Conservation (phyloP, 2,329 filamentous ascomycete genomes). For the Rutstroemia sp. region DNA sequence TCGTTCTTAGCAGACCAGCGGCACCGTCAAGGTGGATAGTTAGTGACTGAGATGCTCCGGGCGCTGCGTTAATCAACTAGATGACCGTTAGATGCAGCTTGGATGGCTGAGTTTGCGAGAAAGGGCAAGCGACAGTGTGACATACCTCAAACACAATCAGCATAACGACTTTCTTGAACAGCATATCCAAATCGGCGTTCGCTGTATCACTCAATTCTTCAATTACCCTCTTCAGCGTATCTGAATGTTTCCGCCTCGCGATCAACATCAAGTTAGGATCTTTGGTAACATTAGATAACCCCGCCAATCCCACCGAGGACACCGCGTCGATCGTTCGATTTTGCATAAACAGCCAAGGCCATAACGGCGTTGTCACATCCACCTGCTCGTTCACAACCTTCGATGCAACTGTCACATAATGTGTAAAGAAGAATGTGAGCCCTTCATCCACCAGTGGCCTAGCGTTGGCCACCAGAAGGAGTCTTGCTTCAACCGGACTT, state of each 20-base stretch:
- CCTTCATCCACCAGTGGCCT: conserved; percentile 12
- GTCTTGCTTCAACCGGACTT: background rate
- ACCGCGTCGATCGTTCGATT: conserved; percentile 34
- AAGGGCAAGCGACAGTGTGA: background rate
- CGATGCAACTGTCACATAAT: conserved; percentile 13
- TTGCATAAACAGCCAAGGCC: background rate
- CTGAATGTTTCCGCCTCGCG: conserved; percentile 43
- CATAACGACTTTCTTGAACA: conserved; percentile 46
- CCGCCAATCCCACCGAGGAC: conserved; percentile 46
- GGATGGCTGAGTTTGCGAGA: background rate
- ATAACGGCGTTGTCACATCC: conserved; percentile 20
- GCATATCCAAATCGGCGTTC: conserved; percentile 41
- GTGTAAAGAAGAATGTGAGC: conserved; percentile 21
- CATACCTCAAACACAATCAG: conserved; percentile 42
- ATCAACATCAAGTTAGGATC: conserved; percentile 35
- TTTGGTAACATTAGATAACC: conserved; percentile 36
- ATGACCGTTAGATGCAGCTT: background rate
- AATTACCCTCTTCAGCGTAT: conserved; percentile 41
- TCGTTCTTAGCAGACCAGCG: conserved; percentile 15
- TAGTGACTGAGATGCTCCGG: conserved; percentile 11
- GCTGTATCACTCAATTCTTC: conserved; percentile 36
- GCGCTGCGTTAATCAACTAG: conserved; percentile 14
- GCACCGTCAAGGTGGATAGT: conserved; percentile 19
- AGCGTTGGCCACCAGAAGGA: background rate
- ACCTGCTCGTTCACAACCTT: background rate